A percentile compares a stretch with the other conserved stretches of the same genome.
These are phyloP conservation scores for Trichoderma erinaceum DNA, from an alignment of 495 filamentous ascomycete genomes.

Conservation along the genomic window DNA sequence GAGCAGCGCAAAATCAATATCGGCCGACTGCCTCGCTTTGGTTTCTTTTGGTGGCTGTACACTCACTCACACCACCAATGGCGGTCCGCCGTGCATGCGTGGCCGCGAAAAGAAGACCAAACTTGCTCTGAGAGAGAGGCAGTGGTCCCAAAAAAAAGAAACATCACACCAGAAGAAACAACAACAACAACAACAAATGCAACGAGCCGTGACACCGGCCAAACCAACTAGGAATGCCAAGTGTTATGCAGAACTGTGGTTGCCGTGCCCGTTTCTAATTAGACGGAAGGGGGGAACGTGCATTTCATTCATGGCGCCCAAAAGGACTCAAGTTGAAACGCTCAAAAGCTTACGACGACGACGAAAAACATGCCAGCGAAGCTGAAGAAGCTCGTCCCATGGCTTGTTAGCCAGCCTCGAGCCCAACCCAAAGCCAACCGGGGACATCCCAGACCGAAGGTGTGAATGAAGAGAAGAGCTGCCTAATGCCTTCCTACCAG, in stretches of 20 bases:
- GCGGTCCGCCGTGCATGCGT: not conserved
- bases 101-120: not conserved
- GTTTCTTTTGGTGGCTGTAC: not conserved
- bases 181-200: not conserved
- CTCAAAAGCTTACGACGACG: not conserved
- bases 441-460: not conserved
- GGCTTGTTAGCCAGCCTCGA: not conserved
- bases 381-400: not conserved
- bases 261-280: not conserved
- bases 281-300: not conserved
- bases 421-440: not conserved
- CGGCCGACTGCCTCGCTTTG: not conserved
- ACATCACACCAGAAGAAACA: not conserved
- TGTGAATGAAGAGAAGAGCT: not conserved
- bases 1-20: not conserved
- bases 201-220: not conserved
- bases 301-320: not conserved
- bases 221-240: slow-evolving; percentile 4
- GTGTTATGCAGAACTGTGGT: not conserved
- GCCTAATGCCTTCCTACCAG: not conserved
- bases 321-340: slow-evolving; percentile 11
- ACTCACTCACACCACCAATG: not conserved
- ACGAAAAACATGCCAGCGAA: not conserved
- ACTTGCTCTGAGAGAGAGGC: not conserved
- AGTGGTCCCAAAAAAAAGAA: not conserved